These are phyloP conservation scores for Plantago ovata DNA, from an alignment of 257 asterid genomes.

Conservation along the genomic window DNA sequence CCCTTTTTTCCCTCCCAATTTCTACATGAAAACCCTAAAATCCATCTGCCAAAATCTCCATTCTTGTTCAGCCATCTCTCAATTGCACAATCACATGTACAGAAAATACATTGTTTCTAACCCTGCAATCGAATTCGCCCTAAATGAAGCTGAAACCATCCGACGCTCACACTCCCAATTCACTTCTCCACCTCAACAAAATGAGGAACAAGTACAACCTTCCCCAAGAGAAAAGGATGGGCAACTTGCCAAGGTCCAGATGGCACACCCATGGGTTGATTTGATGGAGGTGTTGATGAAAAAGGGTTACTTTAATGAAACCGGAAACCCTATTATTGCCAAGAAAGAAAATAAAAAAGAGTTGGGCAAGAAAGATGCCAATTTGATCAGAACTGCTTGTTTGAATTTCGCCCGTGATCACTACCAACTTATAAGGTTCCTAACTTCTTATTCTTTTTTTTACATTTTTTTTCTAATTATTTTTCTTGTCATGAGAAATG, in stretches of 20 bases:
- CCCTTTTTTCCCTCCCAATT: no score
- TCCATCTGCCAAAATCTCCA: constrained; percentile 28
- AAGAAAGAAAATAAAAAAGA: constrained; percentile 27
- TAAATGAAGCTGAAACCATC: constrained; percentile 43
- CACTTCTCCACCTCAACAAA: constrained; percentile 20
- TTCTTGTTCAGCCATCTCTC: constrained; percentile 18
- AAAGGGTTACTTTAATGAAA: constrained; percentile 57
- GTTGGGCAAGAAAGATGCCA: constrained; percentile 51
- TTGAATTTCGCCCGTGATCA: constrained; percentile 77
- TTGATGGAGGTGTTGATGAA: constrained; percentile 54
- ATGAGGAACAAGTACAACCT: constrained; percentile 28
- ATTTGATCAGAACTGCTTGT: constrained; percentile 71
- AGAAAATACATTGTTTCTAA: constrained; percentile 32
- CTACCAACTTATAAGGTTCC: constrained; percentile 65
- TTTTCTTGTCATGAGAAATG: background rate
- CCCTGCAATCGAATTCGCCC: constrained; percentile 60
- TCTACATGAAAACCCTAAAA: constrained; percentile 31
- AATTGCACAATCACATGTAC: constrained; percentile 28
- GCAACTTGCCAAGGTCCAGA: constrained; percentile 21
- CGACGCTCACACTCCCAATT: constrained; percentile 25
- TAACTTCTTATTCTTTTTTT: no score
- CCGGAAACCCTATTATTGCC: constrained; percentile 59
- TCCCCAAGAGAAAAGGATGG: constrained; percentile 10
- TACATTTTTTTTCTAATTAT: background rate
- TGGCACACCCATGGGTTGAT: constrained; percentile 82